phyloP scores from a whole-genome alignment of 1,284 basidiomycete genomes.

The Pterula multifida region DNA sequence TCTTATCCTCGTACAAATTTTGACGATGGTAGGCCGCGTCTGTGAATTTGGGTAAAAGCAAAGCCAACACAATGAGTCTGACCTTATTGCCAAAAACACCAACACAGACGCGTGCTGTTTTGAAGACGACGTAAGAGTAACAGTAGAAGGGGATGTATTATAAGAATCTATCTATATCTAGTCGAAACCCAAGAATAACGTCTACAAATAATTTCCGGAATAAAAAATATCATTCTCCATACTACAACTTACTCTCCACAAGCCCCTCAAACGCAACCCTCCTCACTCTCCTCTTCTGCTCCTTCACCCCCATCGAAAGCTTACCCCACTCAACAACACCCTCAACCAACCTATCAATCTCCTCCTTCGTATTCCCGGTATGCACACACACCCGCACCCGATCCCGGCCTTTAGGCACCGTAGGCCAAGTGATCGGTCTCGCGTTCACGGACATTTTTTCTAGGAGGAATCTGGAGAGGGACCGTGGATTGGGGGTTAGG shows the following conservation, averaged over 20 bases:
- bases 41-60: too few relatives aligned
- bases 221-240: too few relatives aligned
- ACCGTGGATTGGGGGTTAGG: slow-evolving; percentile 62
- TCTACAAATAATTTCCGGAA: too few relatives aligned
- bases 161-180: too few relatives aligned
- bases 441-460: slow-evolving; percentile 48
- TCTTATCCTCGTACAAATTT: too few relatives aligned
- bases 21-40: too few relatives aligned
- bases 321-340: slow-evolving; percentile 41
- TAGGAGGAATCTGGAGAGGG: slow-evolving; percentile 56
- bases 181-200: too few relatives aligned
- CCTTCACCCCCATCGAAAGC: slow-evolving; percentile 13
- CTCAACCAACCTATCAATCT: slow-evolving; percentile 46
- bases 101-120: too few relatives aligned
- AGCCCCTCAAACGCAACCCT: not conserved
- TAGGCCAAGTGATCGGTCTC: slow-evolving; percentile 75
- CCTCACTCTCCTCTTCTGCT: not conserved
- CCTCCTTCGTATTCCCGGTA: slow-evolving; percentile 52
- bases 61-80: too few relatives aligned
- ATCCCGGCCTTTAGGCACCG: slow-evolving; percentile 73
- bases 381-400: slow-evolving; percentile 81
- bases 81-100: too few relatives aligned
- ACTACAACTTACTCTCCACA: slow-evolving; percentile 1
- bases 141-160: too few relatives aligned
- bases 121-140: too few relatives aligned